Conservation (phyloP, 1,284 basidiomycete species). For the Ganoderma sp. region DNA sequence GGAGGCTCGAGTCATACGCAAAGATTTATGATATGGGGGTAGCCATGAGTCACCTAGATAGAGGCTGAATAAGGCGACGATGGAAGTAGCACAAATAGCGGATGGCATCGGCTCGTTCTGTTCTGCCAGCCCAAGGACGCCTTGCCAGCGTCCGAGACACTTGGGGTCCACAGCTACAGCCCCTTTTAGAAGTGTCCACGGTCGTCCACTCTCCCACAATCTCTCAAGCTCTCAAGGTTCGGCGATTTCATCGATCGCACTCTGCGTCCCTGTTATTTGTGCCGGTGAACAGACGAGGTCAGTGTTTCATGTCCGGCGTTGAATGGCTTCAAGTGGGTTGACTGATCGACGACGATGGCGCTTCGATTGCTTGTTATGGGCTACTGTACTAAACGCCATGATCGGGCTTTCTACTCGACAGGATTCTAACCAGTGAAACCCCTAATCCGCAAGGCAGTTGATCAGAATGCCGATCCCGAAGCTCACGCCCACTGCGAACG, state of each 20-base stretch:
- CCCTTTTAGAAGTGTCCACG: not conserved
- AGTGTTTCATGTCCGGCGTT: not conserved
- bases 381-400: not conserved
- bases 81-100: not conserved
- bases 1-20: not conserved
- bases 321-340: not conserved
- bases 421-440: not conserved
- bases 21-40: not conserved
- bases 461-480: slow-evolving; percentile 12
- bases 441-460: not conserved
- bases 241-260: not conserved
- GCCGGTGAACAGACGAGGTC: not conserved
- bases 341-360: slow-evolving; percentile 2
- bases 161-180: not conserved
- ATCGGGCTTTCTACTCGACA: not conserved
- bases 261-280: not conserved
- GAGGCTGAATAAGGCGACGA: not conserved
- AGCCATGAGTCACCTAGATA: not conserved
- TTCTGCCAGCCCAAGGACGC: not conserved
- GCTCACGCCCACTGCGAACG: slow-evolving; percentile 20
- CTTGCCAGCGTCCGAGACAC: not conserved
- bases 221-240: not conserved
- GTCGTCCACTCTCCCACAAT: not conserved
- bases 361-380: not conserved
- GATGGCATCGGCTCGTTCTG: not conserved